Conservation (phyloP, 139 green algal genomes). For the Monoraphidium neglectum region DNA sequence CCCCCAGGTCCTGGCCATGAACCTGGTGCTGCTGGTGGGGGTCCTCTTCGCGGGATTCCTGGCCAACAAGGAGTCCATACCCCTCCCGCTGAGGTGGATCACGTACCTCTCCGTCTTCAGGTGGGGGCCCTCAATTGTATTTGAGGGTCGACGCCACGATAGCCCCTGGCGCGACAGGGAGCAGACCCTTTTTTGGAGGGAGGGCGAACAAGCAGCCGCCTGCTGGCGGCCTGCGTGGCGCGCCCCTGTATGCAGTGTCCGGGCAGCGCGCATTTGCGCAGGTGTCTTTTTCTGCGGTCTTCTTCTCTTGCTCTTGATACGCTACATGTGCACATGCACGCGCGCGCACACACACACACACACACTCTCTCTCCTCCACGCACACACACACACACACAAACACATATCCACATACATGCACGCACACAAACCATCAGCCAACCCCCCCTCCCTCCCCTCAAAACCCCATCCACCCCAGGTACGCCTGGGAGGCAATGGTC, state of each 20-base stretch:
- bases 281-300: too few species aligned
- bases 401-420: neutral
- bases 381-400: neutral
- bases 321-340: too few species aligned
- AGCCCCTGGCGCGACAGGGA: too few species aligned
- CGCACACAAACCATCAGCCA: neutral
- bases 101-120: slow-evolving; percentile 59
- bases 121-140: slow-evolving; percentile 14
- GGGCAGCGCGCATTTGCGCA: too few species aligned
- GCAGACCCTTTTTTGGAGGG: too few species aligned
- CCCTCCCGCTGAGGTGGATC: slow-evolving; percentile 59
- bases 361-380: neutral
- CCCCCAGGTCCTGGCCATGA: slow-evolving; percentile 66
- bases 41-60: slow-evolving; percentile 78
- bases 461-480: slow-evolving; percentile 26
- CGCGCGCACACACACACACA: neutral
- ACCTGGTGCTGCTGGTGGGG: slow-evolving; percentile 75
- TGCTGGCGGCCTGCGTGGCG: too few species aligned
- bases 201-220: too few species aligned
- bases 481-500: slow-evolving; percentile 52
- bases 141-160: too few species aligned
- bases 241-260: too few species aligned
- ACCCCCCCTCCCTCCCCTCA: neutral
- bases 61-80: slow-evolving; percentile 59
- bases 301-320: too few species aligned